phyloP scores from a whole-genome alignment of 2,329 filamentous ascomycete species.

The Botrytis sinoallii region DNA sequence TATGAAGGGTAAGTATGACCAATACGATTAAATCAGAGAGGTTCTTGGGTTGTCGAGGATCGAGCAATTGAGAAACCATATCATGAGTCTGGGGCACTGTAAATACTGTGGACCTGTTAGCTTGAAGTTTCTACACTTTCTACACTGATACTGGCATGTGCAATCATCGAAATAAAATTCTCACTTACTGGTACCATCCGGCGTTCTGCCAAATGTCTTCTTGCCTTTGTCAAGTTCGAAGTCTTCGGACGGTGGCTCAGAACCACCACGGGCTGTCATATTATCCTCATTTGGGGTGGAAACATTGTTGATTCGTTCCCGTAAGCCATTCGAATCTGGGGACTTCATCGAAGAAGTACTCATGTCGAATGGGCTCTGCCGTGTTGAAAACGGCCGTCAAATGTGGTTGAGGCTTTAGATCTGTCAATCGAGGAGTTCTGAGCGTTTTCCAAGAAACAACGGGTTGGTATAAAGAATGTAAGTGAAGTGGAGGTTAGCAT shows the following conservation, averaged over 20 bases:
- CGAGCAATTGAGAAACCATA: conserved; percentile 97
- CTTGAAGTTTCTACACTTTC: neutral
- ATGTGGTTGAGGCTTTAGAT: conserved; percentile 8
- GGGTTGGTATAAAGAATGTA: neutral
- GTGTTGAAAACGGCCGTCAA: conserved; percentile 18
- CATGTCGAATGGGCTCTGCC: conserved; percentile 20
- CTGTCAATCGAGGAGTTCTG: neutral
- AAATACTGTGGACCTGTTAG: conserved; percentile 63
- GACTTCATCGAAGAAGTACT: conserved; percentile 16
- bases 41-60: conserved; percentile 93
- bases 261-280: conserved; percentile 8
- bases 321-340: conserved; percentile 26
- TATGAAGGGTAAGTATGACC: conserved; percentile 70
- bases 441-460: neutral
- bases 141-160: neutral
- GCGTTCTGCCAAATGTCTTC: conserved; percentile 88
- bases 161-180: neutral
- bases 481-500: neutral
- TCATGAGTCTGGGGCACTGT: conserved; percentile 94
- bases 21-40: conserved; percentile 80
- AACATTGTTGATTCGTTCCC: conserved; percentile 28
- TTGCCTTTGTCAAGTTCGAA: conserved; percentile 48
- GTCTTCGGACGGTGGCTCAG: conserved; percentile 22
- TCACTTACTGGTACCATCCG: conserved; percentile 78
- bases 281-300: conserved; percentile 16